These are phyloP conservation scores for Zalerion maritima DNA, from an alignment of 495 filamentous ascomycete species.

Conservation along the genomic window DNA sequence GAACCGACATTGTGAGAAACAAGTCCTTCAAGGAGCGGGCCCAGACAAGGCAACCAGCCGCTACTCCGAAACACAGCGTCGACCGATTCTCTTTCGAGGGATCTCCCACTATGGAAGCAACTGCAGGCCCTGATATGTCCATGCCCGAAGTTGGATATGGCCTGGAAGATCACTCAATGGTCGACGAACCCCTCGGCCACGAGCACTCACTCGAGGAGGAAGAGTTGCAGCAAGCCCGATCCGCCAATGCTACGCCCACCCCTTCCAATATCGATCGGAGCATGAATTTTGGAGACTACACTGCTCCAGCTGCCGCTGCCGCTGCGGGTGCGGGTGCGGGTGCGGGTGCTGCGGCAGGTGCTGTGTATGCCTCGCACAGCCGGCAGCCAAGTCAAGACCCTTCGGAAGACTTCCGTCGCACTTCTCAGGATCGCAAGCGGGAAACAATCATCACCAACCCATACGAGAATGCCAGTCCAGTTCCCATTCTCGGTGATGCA, in stretches of 20 bases:
- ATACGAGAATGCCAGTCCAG: constrained; percentile 40
- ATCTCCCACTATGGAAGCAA: constrained; percentile 43
- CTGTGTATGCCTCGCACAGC: constrained; percentile 27
- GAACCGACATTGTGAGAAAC: constrained; percentile 27
- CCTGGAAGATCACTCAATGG: constrained; percentile 39
- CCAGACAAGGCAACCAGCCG: constrained; percentile 30
- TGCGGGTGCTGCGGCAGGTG: constrained; percentile 28
- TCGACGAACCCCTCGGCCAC: constrained; percentile 25
- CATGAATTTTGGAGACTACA: no score
- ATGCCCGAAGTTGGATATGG: constrained; percentile 54
- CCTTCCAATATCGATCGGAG: no score
- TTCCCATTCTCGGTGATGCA: constrained; percentile 34
- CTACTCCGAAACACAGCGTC: constrained; percentile 65
- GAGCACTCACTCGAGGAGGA: no score
- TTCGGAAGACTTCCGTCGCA: constrained; percentile 41
- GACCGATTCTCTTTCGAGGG: constrained; percentile 48
- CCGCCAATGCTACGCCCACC: no score
- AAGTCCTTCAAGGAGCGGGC: constrained; percentile 43
- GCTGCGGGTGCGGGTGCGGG: constrained; percentile 28
- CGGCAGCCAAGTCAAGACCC: constrained; percentile 33
- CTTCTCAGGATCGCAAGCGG: constrained; percentile 38
- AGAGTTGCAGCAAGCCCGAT: no score
- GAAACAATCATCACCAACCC: constrained; percentile 43
- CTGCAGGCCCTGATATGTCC: constrained; percentile 42
- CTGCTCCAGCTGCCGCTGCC: constrained; percentile 17